These are phyloP conservation scores for Diutina ranongensis DNA, from an alignment of 1,139 yeast genomes.

Conservation along the genomic window DNA sequence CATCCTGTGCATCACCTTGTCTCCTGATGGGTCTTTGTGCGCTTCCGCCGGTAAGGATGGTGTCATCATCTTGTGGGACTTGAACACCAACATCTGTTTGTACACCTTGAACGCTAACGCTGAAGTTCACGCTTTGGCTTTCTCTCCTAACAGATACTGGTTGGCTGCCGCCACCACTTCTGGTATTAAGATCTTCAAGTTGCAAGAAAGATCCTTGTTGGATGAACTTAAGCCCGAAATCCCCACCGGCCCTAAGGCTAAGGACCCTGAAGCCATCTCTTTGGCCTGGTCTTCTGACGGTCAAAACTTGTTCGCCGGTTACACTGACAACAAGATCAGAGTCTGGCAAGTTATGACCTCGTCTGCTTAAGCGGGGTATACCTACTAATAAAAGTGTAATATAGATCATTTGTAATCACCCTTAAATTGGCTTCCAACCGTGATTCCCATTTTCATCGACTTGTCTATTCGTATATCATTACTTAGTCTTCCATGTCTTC, in stretches of 20 bases:
- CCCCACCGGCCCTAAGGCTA: constrained; percentile 79
- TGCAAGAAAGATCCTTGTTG: constrained; percentile 89
- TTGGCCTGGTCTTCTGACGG: constrained; percentile 99
- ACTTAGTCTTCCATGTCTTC: constrained; percentile 47
- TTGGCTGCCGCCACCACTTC: constrained; percentile 98
- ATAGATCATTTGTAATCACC: background rate
- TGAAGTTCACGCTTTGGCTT: constrained; percentile 96
- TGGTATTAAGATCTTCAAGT: constrained; percentile 97
- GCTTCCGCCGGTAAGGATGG: constrained; percentile 99
- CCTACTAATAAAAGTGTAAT: background rate
- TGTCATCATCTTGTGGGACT: constrained; percentile 97
- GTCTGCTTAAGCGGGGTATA: constrained; percentile 28
- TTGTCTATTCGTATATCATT: background rate
- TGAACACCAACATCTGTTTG: constrained; percentile 76
- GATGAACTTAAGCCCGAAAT: constrained; percentile 99
- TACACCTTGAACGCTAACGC: constrained; percentile 95
- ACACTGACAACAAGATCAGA: constrained; percentile 98
- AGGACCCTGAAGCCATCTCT: constrained; percentile 97
- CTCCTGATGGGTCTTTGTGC: constrained; percentile 99
- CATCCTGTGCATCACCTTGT: constrained; percentile 93
- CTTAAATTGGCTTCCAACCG: too few species aligned
- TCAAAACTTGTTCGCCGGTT: constrained; percentile 99
- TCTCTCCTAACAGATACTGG: constrained; percentile 99
- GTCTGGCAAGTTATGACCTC: constrained; percentile 99
- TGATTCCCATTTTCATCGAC: background rate